These are phyloP conservation scores for Erysimum cheiri DNA, from an alignment of 441 rosid species.

Conservation along the genomic window DNA sequence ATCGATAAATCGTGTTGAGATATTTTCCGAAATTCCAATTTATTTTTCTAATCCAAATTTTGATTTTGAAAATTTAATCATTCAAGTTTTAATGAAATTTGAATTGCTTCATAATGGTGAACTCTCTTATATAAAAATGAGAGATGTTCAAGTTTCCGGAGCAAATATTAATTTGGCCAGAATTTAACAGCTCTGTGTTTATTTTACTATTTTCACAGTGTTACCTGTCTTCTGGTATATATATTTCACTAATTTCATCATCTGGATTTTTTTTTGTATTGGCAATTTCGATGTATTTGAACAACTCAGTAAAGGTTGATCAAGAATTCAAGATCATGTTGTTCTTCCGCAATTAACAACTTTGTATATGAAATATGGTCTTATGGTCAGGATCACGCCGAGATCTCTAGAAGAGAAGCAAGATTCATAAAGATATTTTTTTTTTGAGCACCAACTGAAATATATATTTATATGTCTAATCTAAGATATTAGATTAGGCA, in stretches of 20 bases:
- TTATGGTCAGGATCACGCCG: conserved; percentile 58
- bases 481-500: conserved; percentile 18
- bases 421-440: too few relatives aligned
- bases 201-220: conserved; percentile 20
- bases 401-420: too few relatives aligned
- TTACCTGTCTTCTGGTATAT: conserved; percentile 91
- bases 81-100: not conserved
- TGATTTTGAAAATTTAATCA: too few relatives aligned
- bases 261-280: too few relatives aligned
- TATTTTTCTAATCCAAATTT: too few relatives aligned
- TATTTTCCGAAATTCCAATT: not conserved
- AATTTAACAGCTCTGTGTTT: conserved; percentile 65
- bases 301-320: too few relatives aligned
- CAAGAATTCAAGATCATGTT: conserved; percentile 50
- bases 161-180: conserved; percentile 67
- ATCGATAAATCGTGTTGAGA: conserved; percentile 34
- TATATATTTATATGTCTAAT: conserved; percentile 1
- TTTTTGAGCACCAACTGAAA: too few relatives aligned
- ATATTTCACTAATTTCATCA: not conserved
- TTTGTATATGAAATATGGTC: conserved; percentile 75
- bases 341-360: conserved; percentile 71
- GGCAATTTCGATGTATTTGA: too few relatives aligned
- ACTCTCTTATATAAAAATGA: conserved; percentile 49
- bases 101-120: conserved; percentile 74
- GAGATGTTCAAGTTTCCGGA: conserved; percentile 85